These are phyloP conservation scores for Rickenella mellea DNA, from an alignment of 768 basidiomycete species.

Conservation along the genomic window DNA sequence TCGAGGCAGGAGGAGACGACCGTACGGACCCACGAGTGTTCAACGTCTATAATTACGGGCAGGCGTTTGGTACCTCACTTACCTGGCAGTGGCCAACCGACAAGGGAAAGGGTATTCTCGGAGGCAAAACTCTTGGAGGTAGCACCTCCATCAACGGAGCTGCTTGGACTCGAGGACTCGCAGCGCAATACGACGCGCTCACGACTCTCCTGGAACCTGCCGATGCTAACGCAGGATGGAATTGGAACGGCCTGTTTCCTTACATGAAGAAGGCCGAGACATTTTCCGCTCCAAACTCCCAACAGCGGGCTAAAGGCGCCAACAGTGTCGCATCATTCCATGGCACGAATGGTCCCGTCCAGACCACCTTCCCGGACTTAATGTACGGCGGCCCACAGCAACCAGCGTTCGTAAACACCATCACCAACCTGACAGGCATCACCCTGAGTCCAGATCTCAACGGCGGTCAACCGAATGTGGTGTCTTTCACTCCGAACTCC, in stretches of 20 bases:
- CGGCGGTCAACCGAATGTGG: conserved; percentile 46
- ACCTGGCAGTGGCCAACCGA: conserved; percentile 40
- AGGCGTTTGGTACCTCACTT: conserved; percentile 33
- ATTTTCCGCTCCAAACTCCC: conserved; percentile 36
- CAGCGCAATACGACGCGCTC: conserved; percentile 37
- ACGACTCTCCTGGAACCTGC: conserved; percentile 20
- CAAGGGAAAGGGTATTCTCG: conserved; percentile 27
- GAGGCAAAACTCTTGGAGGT: conserved; percentile 34
- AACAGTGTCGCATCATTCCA: conserved; percentile 39
- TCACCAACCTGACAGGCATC: conserved; percentile 38
- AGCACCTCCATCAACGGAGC: conserved; percentile 38
- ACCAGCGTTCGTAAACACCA: conserved; percentile 35
- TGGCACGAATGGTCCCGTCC: conserved; percentile 42
- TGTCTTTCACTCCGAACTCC: conserved; percentile 43
- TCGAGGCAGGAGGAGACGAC: conserved; percentile 44
- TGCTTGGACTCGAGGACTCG: conserved; percentile 32
- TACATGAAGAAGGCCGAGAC: conserved; percentile 30
- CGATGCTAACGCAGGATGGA: conserved; percentile 18
- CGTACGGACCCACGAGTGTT: conserved; percentile 33
- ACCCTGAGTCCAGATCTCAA: conserved; percentile 39
- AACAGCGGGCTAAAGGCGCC: conserved; percentile 37
- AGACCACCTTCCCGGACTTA: conserved; percentile 38
- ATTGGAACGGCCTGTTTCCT: conserved; percentile 18
- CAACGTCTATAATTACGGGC: conserved; percentile 34
- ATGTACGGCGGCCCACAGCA: conserved; percentile 55